Evolutionary conservation across 805 yeast genomes (phyloP).

Genomic region (Teunomyces gatunensis): DNA sequence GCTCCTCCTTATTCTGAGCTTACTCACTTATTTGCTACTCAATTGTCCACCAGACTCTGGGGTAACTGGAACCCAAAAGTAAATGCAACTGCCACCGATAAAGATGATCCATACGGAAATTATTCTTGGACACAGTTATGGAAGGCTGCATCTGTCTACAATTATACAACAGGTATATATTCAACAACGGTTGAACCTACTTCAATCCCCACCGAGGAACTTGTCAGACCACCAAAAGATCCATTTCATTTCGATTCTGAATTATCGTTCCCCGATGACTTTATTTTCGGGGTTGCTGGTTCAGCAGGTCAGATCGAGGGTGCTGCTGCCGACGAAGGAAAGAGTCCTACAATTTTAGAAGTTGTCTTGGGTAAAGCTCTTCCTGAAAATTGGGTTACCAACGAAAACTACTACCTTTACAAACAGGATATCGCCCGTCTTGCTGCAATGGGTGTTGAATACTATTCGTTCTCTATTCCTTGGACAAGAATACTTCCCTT

Average conservation of each 20-base stretch:
- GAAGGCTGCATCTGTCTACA: constrained; percentile 11
- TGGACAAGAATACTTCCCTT: constrained; percentile 36
- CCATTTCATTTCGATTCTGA: constrained; percentile 11
- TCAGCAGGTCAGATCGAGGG: constrained; percentile 39
- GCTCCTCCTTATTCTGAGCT: constrained; percentile 3
- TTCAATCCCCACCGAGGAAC: constrained; percentile 13
- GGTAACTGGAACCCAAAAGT: constrained; percentile 16
- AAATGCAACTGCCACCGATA: constrained; percentile 12
- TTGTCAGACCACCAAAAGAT: constrained; percentile 16
- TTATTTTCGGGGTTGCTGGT: constrained; percentile 30
- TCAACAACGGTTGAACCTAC: constrained; percentile 13
- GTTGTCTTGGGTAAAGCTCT: constrained; percentile 8
- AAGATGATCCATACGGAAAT: constrained; percentile 19
- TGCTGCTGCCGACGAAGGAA: constrained; percentile 30
- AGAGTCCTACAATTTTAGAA: constrained; percentile 30
- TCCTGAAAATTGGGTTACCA: constrained; percentile 22
- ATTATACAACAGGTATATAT: constrained; percentile 12
- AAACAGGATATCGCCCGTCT: constrained; percentile 30
- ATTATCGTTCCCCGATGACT: constrained; percentile 15
- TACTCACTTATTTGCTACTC: background rate
- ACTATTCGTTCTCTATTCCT: constrained; percentile 31
- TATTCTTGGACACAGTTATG: constrained; percentile 18
- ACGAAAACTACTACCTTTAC: constrained; percentile 30
- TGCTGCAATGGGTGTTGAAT: constrained; percentile 29
- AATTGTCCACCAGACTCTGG: constrained; percentile 14